These are phyloP conservation scores for Colletotrichum sp. DNA, from an alignment of 2,329 filamentous ascomycete species.

Conservation along the genomic window DNA sequence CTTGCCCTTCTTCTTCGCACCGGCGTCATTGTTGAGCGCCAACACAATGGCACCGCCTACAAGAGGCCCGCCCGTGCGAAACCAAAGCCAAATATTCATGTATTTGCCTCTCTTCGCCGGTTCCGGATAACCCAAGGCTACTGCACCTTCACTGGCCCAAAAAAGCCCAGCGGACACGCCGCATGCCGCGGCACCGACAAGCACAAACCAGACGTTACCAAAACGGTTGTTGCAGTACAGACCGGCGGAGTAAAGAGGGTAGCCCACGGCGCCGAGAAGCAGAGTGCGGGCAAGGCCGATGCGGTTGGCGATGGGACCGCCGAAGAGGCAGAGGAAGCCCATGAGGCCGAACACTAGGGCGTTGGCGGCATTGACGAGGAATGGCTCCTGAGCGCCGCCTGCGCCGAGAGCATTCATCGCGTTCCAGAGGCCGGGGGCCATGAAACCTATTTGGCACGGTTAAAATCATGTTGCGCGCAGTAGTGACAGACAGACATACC, in stretches of 20 bases:
- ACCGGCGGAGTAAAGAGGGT: slow-evolving; percentile 51
- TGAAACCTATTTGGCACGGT: slow-evolving; percentile 32
- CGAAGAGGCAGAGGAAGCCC: slow-evolving; percentile 51
- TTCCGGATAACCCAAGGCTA: slow-evolving; percentile 55
- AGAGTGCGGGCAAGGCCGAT: slow-evolving; percentile 53
- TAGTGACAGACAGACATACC: slow-evolving; percentile 27
- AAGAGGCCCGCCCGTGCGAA: slow-evolving; percentile 53
- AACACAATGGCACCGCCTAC: slow-evolving; percentile 52
- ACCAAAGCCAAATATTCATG: slow-evolving; percentile 43
- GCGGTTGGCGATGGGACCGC: slow-evolving; percentile 51
- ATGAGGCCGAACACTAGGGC: slow-evolving; percentile 53
- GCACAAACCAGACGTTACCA: slow-evolving; percentile 57
- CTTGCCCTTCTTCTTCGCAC: slow-evolving; percentile 26
- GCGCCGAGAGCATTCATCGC: slow-evolving; percentile 60
- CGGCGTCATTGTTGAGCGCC: slow-evolving; percentile 40
- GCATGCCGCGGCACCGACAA: slow-evolving; percentile 52
- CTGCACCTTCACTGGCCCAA: slow-evolving; percentile 55
- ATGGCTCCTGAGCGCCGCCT: slow-evolving; percentile 56
- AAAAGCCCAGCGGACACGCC: slow-evolving; percentile 54
- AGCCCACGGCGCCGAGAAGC: slow-evolving; percentile 49
- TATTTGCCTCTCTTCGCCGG: slow-evolving; percentile 50
- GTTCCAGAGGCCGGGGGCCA: slow-evolving; percentile 58
- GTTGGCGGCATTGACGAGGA: slow-evolving; percentile 57
- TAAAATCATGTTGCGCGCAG: too few species aligned
- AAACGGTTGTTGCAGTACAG: slow-evolving; percentile 55